Conservation (phyloP, 768 basidiomycete species). For the Leccinum variicolor region DNA sequence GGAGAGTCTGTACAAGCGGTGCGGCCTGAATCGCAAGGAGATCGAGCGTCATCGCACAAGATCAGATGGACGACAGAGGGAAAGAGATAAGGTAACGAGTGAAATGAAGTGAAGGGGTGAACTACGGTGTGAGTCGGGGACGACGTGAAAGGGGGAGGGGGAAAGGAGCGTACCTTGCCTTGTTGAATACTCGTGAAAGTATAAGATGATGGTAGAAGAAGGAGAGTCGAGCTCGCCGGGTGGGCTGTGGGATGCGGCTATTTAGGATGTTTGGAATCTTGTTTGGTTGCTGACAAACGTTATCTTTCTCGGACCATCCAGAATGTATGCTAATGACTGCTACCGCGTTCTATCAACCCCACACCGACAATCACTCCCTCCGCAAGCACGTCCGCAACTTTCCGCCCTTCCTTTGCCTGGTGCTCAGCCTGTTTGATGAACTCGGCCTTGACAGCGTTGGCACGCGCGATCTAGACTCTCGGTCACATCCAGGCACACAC, state of each 20-base stretch:
- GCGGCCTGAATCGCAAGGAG: slow-evolving; percentile 19
- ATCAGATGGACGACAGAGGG: slow-evolving; percentile 25
- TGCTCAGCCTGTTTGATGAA: slow-evolving; percentile 64
- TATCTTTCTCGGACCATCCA: slow-evolving; percentile 9
- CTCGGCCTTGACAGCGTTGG: slow-evolving; percentile 67
- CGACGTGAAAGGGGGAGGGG: not conserved
- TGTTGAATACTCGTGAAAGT: not conserved
- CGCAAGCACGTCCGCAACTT: slow-evolving; percentile 66
- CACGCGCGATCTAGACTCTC: slow-evolving; percentile 53
- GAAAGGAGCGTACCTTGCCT: slow-evolving; percentile 9
- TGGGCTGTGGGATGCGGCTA: slow-evolving; percentile 21
- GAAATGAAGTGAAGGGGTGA: not conserved
- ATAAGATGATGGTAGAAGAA: slow-evolving; percentile 27
- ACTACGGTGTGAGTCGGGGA: not conserved
- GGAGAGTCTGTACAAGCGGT: slow-evolving; percentile 13
- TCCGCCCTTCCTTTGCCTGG: slow-evolving; percentile 65
- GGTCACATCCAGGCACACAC: not conserved
- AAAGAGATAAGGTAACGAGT: not conserved
- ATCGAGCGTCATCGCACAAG: slow-evolving; percentile 37
- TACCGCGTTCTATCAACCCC: slow-evolving; percentile 62
- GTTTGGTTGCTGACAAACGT: slow-evolving; percentile 37
- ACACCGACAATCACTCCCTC: slow-evolving; percentile 74
- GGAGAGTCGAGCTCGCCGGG: slow-evolving; percentile 17
- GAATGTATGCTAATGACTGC: not conserved
- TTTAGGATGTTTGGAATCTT: slow-evolving; percentile 36